Conservation (phyloP, 2,329 filamentous ascomycete genomes). For the Pseudocercospora macadamiae region DNA sequence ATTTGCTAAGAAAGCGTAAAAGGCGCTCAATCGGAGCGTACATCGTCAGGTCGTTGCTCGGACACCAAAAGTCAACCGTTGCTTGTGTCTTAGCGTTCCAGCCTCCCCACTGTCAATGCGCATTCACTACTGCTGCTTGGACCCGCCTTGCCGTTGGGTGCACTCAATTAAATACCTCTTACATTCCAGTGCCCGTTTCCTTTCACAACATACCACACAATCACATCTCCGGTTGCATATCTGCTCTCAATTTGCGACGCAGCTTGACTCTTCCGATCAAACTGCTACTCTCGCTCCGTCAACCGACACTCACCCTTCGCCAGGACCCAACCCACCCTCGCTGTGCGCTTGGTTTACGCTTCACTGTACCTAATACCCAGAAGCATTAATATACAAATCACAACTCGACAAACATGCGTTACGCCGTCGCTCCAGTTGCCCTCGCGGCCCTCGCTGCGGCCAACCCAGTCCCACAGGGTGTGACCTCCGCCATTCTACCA, state of each 20-base stretch:
- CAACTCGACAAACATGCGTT: conserved; percentile 36
- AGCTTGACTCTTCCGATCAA: conserved; percentile 28
- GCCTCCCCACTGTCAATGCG: conserved; percentile 13
- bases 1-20: conserved; percentile 11
- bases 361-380: conserved; percentile 30
- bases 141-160: conserved; percentile 14
- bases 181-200: conserved; percentile 25
- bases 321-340: conserved; percentile 24
- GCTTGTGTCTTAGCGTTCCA: conserved; percentile 17
- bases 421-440: conserved; percentile 45
- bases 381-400: conserved; percentile 24
- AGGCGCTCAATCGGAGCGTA: conserved; percentile 1
- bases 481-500: conserved; percentile 51
- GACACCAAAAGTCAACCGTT: conserved; percentile 12
- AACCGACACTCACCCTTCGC: conserved; percentile 25
- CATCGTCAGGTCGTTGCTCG: conserved; percentile 22
- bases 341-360: conserved; percentile 19
- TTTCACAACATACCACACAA: conserved; percentile 27
- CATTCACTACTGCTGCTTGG: conserved; percentile 17
- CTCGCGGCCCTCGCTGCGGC: conserved; percentile 48
- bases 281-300: conserved; percentile 34
- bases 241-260: conserved; percentile 18
- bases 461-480: conserved; percentile 45
- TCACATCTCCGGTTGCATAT: conserved; percentile 19
- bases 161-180: conserved; percentile 25